These are phyloP conservation scores for Xylaria sp. DNA, from an alignment of 2,329 filamentous ascomycete species.

Conservation along the genomic window DNA sequence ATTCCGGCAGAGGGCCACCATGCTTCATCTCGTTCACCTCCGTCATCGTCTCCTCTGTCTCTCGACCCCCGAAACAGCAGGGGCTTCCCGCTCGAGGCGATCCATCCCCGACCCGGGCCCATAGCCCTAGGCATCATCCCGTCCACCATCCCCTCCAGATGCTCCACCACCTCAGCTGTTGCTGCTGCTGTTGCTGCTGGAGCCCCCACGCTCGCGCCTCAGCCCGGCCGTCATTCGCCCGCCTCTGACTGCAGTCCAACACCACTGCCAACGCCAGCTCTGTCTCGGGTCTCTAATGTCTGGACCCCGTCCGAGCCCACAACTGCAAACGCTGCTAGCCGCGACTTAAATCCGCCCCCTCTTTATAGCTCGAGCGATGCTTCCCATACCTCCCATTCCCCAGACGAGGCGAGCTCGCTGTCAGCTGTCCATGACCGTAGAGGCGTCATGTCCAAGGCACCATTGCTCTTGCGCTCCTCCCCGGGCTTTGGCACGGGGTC, in stretches of 20 bases:
- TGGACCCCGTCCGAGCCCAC: slow-evolving; percentile 28
- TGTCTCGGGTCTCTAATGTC: slow-evolving; percentile 6
- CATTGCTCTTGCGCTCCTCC: slow-evolving; percentile 68
- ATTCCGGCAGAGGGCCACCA: slow-evolving; percentile 29
- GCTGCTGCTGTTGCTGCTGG: slow-evolving; percentile 27
- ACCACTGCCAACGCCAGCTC: slow-evolving; percentile 9
- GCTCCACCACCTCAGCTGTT: slow-evolving; percentile 43
- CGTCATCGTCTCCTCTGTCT: slow-evolving; percentile 9
- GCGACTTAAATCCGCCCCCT: slow-evolving; percentile 36
- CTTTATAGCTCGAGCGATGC: slow-evolving; percentile 44
- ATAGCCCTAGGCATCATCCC: background rate
- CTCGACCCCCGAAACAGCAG: slow-evolving; percentile 40
- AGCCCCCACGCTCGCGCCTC: slow-evolving; percentile 27
- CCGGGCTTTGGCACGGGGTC: slow-evolving; percentile 70
- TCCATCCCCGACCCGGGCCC: slow-evolving; percentile 34
- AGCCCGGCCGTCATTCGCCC: slow-evolving; percentile 34
- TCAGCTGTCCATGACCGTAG: slow-evolving; percentile 38
- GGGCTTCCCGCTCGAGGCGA: slow-evolving; percentile 46
- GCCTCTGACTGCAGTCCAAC: slow-evolving; percentile 23
- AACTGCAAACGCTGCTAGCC: slow-evolving; percentile 8
- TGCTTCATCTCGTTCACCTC: slow-evolving; percentile 11
- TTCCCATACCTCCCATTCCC: slow-evolving; percentile 27
- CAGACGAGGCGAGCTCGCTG: slow-evolving; percentile 41
- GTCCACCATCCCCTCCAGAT: too few species aligned
- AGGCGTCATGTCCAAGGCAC: slow-evolving; percentile 58